phyloP scores from a whole-genome alignment of 2,329 filamentous ascomycete species.

The Phialemoniopsis sp. region DNA sequence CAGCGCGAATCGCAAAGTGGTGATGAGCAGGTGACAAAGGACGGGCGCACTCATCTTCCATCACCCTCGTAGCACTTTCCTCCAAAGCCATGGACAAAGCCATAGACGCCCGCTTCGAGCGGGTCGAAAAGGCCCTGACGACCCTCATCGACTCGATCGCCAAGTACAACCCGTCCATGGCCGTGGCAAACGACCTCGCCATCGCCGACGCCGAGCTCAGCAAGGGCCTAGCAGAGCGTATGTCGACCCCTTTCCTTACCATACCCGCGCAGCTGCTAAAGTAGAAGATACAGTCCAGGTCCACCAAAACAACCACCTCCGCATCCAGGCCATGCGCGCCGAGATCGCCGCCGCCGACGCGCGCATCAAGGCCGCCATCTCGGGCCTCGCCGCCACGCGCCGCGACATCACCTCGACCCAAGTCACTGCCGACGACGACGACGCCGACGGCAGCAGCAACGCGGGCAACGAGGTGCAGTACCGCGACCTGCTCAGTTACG shows the following conservation, averaged over 20 bases:
- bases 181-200: slow-evolving; percentile 65
- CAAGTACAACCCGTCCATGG: slow-evolving; percentile 72
- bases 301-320: slow-evolving; percentile 71
- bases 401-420: slow-evolving; percentile 66
- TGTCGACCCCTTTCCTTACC: not conserved
- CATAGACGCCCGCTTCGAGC: slow-evolving; percentile 60
- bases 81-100: slow-evolving; percentile 51
- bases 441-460: slow-evolving; percentile 32
- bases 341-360: slow-evolving; percentile 62
- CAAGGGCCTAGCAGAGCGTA: slow-evolving; percentile 53
- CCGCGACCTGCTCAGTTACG: slow-evolving; percentile 71
- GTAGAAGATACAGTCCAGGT: slow-evolving; percentile 50
- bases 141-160: slow-evolving; percentile 75
- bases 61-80: no score
- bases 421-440: slow-evolving; percentile 37
- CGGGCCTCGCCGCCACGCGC: slow-evolving; percentile 66
- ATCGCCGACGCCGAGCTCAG: slow-evolving; percentile 66
- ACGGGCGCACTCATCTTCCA: no score
- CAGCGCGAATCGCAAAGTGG: no score
- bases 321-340: slow-evolving; percentile 64
- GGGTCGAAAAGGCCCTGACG: slow-evolving; percentile 62
- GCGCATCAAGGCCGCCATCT: slow-evolving; percentile 68
- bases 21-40: no score
- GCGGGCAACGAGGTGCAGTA: slow-evolving; percentile 56
- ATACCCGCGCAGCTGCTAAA: slow-evolving; percentile 1